Percentiles rank a stretch among this genome's conserved stretches.
These are phyloP conservation scores for Centrapalus pauciflorus DNA, from an alignment of 129 eudicot species.

Conservation along the genomic window DNA sequence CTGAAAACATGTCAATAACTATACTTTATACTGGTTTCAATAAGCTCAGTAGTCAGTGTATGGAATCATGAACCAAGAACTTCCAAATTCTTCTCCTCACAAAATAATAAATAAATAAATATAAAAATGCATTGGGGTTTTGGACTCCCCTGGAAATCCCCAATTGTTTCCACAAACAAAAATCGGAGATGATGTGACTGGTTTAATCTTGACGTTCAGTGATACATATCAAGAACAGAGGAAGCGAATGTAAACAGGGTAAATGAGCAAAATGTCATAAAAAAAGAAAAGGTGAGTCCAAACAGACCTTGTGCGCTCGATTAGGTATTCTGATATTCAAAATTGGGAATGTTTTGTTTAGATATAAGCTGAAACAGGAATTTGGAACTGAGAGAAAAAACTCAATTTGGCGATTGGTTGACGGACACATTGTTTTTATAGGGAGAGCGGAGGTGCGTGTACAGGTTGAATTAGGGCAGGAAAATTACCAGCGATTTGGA, in stretches of 20 bases:
- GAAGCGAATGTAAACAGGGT: background rate
- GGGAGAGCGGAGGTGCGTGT: slow-evolving; percentile 1
- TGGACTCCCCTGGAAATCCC: background rate
- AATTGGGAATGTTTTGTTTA: background rate
- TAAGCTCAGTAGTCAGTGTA: too few relatives aligned
- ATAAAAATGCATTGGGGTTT: background rate
- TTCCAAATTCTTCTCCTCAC: too few relatives aligned
- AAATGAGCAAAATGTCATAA: background rate
- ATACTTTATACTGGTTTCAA: background rate
- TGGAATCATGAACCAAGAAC: too few relatives aligned
- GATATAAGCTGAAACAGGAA: background rate
- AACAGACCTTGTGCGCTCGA: slow-evolving; percentile 22
- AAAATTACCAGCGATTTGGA: slow-evolving; percentile 13
- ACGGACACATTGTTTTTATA: slow-evolving; percentile 22
- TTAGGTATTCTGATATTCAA: background rate
- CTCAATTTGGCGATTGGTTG: background rate
- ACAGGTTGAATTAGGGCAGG: slow-evolving; percentile 8
- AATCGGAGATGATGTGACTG: background rate
- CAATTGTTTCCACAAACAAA: background rate
- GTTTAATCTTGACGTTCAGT: background rate
- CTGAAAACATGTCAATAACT: background rate
- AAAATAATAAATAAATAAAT: too few relatives aligned
- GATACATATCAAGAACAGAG: background rate
- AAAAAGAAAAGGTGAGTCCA: background rate
- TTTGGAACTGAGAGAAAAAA: background rate